Percentiles rank a stretch among this genome's conserved stretches.
phyloP scores from a whole-genome alignment of 768 basidiomycete genomes.

The Pholiota conissans region DNA sequence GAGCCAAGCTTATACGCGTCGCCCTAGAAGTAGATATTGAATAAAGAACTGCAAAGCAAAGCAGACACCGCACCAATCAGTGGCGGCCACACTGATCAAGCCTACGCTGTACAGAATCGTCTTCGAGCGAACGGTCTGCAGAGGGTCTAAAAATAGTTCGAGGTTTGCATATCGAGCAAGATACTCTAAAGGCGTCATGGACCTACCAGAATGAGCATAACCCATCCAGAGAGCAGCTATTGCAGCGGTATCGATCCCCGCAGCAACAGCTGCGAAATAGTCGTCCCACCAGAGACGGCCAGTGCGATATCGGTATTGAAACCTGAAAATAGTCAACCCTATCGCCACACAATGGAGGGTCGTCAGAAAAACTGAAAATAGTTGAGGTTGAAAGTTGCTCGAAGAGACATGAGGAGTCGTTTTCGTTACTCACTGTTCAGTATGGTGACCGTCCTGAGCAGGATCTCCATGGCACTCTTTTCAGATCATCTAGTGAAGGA shows the following conservation, averaged over 20 bases:
- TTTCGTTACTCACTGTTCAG: neutral
- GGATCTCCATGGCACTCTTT: neutral
- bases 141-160: neutral
- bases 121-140: neutral
- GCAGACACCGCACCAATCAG: slow-evolving; percentile 11
- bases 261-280: slow-evolving; percentile 24
- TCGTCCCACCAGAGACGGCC: slow-evolving; percentile 31
- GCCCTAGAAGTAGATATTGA: slow-evolving; percentile 2
- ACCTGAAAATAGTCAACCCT: slow-evolving; percentile 20
- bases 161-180: neutral
- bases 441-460: neutral
- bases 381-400: neutral
- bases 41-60: neutral
- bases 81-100: slow-evolving; percentile 8
- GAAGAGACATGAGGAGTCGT: neutral
- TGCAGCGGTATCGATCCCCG: slow-evolving; percentile 11
- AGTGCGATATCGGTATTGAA: slow-evolving; percentile 21
- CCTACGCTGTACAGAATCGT: slow-evolving; percentile 2
- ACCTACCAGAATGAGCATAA: neutral
- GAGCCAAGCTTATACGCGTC: slow-evolving; percentile 17
- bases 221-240: slow-evolving; percentile 7
- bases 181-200: neutral
- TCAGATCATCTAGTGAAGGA: neutral
- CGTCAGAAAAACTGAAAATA: slow-evolving; percentile 9
- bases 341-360: slow-evolving; percentile 15